Percentiles rank a stretch among this genome's conserved stretches.
Conservation (phyloP, 2,329 filamentous ascomycete species). For the Fusarium incarnatum region DNA sequence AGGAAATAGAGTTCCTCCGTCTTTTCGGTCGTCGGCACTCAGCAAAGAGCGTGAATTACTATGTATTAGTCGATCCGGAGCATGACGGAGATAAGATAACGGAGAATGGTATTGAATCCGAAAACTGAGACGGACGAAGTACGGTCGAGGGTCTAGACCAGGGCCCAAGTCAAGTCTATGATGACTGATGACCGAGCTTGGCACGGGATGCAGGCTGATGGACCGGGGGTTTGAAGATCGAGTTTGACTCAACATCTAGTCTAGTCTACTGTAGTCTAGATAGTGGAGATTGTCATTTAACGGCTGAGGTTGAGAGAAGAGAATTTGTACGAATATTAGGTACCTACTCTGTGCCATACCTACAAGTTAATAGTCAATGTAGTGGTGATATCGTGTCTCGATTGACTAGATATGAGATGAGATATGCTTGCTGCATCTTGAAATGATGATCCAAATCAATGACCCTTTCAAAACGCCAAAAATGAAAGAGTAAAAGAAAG, state of each 20-base stretch:
- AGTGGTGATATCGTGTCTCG: not conserved
- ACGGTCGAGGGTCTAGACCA: constrained; percentile 26
- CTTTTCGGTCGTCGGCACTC: constrained; percentile 17
- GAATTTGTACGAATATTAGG: not conserved
- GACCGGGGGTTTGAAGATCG: constrained; percentile 19
- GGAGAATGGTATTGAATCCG: constrained; percentile 23
- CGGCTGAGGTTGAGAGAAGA: not conserved
- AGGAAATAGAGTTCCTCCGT: not conserved
- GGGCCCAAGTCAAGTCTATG: not conserved
- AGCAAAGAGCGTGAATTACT: not conserved
- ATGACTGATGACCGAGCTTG: constrained; percentile 10
- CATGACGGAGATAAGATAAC: constrained; percentile 19
- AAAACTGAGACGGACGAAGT: constrained; percentile 5
- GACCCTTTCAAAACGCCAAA: constrained; percentile 18
- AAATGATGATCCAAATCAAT: constrained; percentile 18
- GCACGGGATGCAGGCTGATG: constrained; percentile 22
- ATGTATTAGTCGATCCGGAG: not conserved
- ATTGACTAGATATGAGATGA: not conserved
- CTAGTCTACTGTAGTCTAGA: not conserved
- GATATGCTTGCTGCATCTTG: not conserved
- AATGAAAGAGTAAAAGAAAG: not conserved
- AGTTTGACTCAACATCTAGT: constrained; percentile 6
- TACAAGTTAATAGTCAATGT: not conserved
- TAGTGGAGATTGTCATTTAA: constrained; percentile 9
- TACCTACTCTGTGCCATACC: not conserved